A percentile compares a stretch with the other conserved stretches of the same genome.
Conservation (phyloP, 108 stramenopile genomes). For the Conticribra guillardii region DNA sequence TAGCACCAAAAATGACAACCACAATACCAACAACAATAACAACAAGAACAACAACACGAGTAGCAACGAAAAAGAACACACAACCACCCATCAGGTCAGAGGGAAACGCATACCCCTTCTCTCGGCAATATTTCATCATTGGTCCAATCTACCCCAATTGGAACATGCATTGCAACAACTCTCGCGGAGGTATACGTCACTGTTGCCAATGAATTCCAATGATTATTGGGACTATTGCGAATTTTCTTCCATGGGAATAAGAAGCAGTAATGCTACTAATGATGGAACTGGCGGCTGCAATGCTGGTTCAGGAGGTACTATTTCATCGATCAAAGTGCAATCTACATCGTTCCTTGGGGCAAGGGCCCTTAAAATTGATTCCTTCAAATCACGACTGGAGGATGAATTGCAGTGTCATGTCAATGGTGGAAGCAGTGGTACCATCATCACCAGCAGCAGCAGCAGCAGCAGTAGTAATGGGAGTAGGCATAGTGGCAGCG, state of each 20-base stretch:
- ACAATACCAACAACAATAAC: background rate
- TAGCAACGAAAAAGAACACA: background rate
- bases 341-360: constrained; percentile 24
- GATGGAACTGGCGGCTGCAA: background rate
- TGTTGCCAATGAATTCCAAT: constrained; percentile 25
- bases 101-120: constrained; percentile 24
- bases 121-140: constrained; percentile 37
- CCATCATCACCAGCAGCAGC: too few relatives aligned
- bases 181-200: constrained; percentile 13
- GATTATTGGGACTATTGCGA: constrained; percentile 28
- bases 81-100: background rate
- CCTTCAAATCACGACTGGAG: constrained; percentile 22
- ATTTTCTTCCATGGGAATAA: background rate
- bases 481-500: too few relatives aligned
- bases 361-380: constrained; percentile 23
- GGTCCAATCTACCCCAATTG: constrained; percentile 25
- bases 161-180: constrained; percentile 35
- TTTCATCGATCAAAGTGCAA: too few relatives aligned
- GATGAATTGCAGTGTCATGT: constrained; percentile 27
- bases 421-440: constrained; percentile 8
- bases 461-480: too few relatives aligned
- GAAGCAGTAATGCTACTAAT: background rate
- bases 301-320: background rate
- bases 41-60: background rate
- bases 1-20: too few relatives aligned